Evolutionary conservation across 306 rosid genomes (phyloP), one percentile per base, ranked within the genome.

Genomic region (Casuarina cunninghamiana): DNA sequence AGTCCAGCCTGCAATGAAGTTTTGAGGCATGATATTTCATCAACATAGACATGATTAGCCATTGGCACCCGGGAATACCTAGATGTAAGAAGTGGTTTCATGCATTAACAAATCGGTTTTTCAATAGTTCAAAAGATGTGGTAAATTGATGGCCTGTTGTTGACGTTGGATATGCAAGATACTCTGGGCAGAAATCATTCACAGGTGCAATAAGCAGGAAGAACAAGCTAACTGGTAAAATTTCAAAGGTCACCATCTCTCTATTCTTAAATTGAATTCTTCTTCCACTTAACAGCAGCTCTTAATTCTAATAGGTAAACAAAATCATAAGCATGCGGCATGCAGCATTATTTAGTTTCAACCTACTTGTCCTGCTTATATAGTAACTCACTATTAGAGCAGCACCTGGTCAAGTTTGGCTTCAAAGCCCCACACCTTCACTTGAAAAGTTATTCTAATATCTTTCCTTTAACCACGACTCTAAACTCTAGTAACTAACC

Each of bases 1-100:
- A 95, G 97, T 81, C 97, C 98, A 43, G 87, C 81, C 97, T 92
- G 89, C 72, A 81, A 39, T 72, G 75, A 66, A 49, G 57, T 42
- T 41, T 2, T 32, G 4, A 37, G 57, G 8, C 3, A 41, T 39
- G 48, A 53, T 19, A 16, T 54, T 19, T 61, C 13, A 17, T 13
- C 6, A 17, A 17, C 11, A 66, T 42, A 66, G 17, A n/a, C 49
- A 66, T 42, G 17, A 66, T 42, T 41, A 15, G 16, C 16, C 42
- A 66, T n/a, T 66, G 71, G 71, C 35, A 42, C 42, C 17, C 37
- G 8, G 37, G 5, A 13, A 13, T 17, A 7, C 35, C 0, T 4
- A 1, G 37, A n/a, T 15, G n/a, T 16, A 42, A 67, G 42, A 17
- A 67, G 26, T n/a, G 17, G 35, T 39, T 1, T 6, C 17, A 1